Base-by-base conservation (phyloP, 169 alveolate genomes). In the Babesia bovis region DNA sequence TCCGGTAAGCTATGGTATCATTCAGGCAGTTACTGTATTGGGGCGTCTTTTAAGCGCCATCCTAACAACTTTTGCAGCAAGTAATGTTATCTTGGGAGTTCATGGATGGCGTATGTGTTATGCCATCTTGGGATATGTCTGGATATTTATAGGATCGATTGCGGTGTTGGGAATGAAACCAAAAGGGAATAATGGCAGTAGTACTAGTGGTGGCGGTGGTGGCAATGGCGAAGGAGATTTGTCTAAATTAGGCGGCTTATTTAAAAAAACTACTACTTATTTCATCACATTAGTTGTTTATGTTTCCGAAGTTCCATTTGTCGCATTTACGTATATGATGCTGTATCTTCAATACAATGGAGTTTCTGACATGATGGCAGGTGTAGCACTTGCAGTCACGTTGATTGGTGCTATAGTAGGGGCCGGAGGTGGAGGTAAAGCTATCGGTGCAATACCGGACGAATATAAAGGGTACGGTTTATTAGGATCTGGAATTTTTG, bases 261-360 rank as follows among this genome's bases (percentile, higher is more conserved):
- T 75, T 33, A 55, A 17, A 21, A 76, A n/a, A 19, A 2, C 2
- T 7, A 63, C 73, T 10, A 44, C 82, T 3, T 5, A 23, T 3
- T 9, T 75, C 6, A 13, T 53, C 32, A 32, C 53, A 2, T n/a
- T 83, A 25, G 19, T 77, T 40, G 69, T 89, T 47, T 68, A 89
- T 66, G 65, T 91, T 19, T 91, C 95, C n/a, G 91, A 96, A 9
- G 91, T 91, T 30, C 97, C 97, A 19, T 91, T 95, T 91, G 67
- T 89, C 57, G 94, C 97, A n/a, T 84, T 93, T 53, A 83, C 91
- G 59, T 94, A 92, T 81, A 91, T 91, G 73, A 90, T 94, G 15
- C 86, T 93, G 94, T 91, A 85, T 83, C 79, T 93, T 51, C 97
- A 94, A 84, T 94, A 94, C 68, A 78, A 94, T 61, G 96, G 94